Evolutionary conservation across 1,284 basidiomycete species (phyloP).

Genomic region (Cutaneotrichosporon sp.): DNA sequence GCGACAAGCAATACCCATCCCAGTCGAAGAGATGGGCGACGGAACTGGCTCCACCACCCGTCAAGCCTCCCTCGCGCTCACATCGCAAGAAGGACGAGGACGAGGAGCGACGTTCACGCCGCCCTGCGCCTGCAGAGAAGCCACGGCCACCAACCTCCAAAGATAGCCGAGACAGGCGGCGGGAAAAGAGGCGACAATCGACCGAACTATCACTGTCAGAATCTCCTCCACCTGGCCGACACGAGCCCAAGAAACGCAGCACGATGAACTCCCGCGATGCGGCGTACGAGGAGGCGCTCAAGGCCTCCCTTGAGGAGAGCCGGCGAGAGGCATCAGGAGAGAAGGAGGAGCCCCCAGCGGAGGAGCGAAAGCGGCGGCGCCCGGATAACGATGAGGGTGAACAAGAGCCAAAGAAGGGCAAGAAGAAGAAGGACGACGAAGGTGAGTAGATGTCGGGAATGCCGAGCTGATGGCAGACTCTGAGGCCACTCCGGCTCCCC

Average conservation of each 20-base stretch:
- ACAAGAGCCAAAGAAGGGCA: conserved; percentile 27
- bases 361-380: conserved; percentile 18
- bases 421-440: conserved; percentile 43
- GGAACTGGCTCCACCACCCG: conserved; percentile 12
- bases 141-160: conserved; percentile 6
- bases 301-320: conserved; percentile 54
- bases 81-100: conserved; percentile 27
- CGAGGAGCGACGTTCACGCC: conserved; percentile 1
- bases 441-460: conserved; percentile 24
- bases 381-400: conserved; percentile 28
- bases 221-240: conserved; percentile 11
- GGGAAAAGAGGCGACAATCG: conserved; percentile 9
- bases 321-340: conserved; percentile 26
- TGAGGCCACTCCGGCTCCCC: conserved; percentile 3
- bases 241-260: conserved; percentile 67
- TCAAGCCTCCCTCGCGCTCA: conserved; percentile 27
- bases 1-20: conserved; percentile 41
- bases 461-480: conserved; percentile 9
- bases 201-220: conserved; percentile 16
- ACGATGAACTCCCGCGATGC: conserved; percentile 98
- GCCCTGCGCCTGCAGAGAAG: not conserved
- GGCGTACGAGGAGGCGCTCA: conserved; percentile 78
- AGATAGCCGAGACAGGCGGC: conserved; percentile 14
- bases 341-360: conserved; percentile 21
- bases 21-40: conserved; percentile 47